These are phyloP conservation scores for Podaxis mareebaensis DNA, from an alignment of 768 basidiomycete genomes.

Conservation along the genomic window DNA sequence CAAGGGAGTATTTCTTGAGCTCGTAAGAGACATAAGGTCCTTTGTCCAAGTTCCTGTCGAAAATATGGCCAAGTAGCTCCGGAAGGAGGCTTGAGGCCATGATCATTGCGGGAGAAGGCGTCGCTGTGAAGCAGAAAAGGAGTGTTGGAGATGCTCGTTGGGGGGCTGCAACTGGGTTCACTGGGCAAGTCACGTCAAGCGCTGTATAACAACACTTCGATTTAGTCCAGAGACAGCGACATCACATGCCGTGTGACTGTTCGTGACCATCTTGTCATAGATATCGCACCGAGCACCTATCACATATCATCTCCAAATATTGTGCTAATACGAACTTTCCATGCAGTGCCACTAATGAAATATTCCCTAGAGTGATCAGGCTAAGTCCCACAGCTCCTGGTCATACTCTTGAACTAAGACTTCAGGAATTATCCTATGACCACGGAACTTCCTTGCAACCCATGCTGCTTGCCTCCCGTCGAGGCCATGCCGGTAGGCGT, in stretches of 20 bases:
- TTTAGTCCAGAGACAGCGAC: not conserved
- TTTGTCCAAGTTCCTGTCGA: not conserved
- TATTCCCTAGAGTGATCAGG: not conserved
- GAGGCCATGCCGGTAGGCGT: constrained; percentile 10
- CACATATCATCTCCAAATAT: not conserved
- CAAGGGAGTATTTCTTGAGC: not conserved
- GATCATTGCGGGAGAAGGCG: too few relatives aligned
- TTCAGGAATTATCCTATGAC: constrained; percentile 15
- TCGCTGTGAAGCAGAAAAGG: too few relatives aligned
- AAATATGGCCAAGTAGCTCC: not conserved
- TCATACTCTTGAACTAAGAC: constrained; percentile 8
- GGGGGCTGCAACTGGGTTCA: too few relatives aligned
- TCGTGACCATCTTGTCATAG: not conserved
- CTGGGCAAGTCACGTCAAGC: too few relatives aligned
- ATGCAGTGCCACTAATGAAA: not conserved
- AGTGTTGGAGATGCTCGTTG: too few relatives aligned
- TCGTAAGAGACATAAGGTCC: not conserved
- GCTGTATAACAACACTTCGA: too few relatives aligned
- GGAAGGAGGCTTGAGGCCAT: not conserved
- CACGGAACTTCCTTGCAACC: constrained; percentile 13
- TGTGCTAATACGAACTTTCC: not conserved
- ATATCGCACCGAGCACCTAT: too few relatives aligned
- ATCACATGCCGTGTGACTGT: not conserved
- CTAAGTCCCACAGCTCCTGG: not conserved
- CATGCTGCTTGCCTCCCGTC: constrained; percentile 17